Base-by-base conservation (phyloP, 1,284 basidiomycete genomes). In the Moesziomyces sp. region DNA sequence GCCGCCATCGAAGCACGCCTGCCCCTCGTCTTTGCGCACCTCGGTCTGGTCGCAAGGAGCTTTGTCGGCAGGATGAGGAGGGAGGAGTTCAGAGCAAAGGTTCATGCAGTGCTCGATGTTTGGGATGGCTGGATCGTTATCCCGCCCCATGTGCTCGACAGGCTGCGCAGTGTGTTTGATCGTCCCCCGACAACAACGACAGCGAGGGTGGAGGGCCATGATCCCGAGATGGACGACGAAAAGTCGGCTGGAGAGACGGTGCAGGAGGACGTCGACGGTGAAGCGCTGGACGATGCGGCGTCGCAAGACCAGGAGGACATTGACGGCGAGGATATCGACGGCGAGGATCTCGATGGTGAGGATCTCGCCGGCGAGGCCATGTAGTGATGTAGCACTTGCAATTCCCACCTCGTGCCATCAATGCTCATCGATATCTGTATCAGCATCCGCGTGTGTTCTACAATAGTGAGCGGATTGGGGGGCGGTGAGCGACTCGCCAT, bases 111-210 rank as follows among this genome's bases (percentile, higher is more conserved):
- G 13, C 87, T 98, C 1, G 92, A 94, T 76, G 90, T 95, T 23
- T 99, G 96, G 96, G 95, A 97, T 79, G 90, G 93, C 79, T 96
- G 93, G 86, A 86, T 82, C 45, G 86, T 86, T 9, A 77, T 97
- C 82, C 88, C 92, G 33, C 91, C 91, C 1, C 91, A 94, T 55
- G 91, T 92, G 76, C 92, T 92, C 0, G 84, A 88, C 7, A 89
- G 52, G 46, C 53, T 77, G 57, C 64, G 72, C 57, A 42, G 46
- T 42, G n/a, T 63, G 28, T 65, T 81, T 44, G 69, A 74, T 33
- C n/a, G 52, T 10, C 58, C 64, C 40, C 67, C 61, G 30, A 10
- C 69, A 45, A 57, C 46, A 24, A 55, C 52, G 0, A 58, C 54
- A 0, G 23, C 46, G 8, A 58, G 57, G 30, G 6, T 30, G 9